Percentiles rank a stretch among this genome's conserved stretches.
Conservation (phyloP, 192 early-diverging fungal species). For the Glomus cerebriforme region DNA sequence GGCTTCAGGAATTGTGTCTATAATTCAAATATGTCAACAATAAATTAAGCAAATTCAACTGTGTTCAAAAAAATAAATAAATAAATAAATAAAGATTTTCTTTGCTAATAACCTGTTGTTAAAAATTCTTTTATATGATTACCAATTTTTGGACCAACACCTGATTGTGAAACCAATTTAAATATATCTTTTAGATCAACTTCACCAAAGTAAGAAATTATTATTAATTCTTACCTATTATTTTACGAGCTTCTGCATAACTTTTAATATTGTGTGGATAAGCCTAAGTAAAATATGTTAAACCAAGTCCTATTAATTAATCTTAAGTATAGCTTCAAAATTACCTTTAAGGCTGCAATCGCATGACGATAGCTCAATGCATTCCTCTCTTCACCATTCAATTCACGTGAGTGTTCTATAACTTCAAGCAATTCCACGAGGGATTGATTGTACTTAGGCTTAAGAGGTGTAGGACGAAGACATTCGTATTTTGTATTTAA, state of each 20-base stretch:
- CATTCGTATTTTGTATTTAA: conserved; percentile 40
- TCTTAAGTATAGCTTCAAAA: neutral
- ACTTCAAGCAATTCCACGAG: conserved; percentile 31
- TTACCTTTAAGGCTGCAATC: conserved; percentile 38
- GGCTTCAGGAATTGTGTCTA: conserved; percentile 34
- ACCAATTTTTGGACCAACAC: conserved; percentile 36
- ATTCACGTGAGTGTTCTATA: conserved; percentile 32
- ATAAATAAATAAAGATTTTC: neutral
- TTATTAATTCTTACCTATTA: conserved; percentile 8
- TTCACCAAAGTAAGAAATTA: neutral
- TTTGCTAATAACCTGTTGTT: neutral
- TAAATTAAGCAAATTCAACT: no score
- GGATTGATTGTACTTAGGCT: conserved; percentile 30
- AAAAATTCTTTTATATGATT: conserved; percentile 29
- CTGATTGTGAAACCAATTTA: conserved; percentile 2
- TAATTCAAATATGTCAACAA: conserved; percentile 12
- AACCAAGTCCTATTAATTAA: neutral
- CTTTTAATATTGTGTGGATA: conserved; percentile 38
- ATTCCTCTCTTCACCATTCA: conserved; percentile 29
- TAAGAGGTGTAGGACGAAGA: conserved; percentile 38
- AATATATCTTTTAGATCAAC: neutral
- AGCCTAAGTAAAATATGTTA: conserved; percentile 2
- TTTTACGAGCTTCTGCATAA: conserved; percentile 35
- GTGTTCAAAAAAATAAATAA: neutral
- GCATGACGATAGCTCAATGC: conserved; percentile 37